Conservation (phyloP, 2,329 filamentous ascomycete genomes). For the Aspergillus tanneri region DNA sequence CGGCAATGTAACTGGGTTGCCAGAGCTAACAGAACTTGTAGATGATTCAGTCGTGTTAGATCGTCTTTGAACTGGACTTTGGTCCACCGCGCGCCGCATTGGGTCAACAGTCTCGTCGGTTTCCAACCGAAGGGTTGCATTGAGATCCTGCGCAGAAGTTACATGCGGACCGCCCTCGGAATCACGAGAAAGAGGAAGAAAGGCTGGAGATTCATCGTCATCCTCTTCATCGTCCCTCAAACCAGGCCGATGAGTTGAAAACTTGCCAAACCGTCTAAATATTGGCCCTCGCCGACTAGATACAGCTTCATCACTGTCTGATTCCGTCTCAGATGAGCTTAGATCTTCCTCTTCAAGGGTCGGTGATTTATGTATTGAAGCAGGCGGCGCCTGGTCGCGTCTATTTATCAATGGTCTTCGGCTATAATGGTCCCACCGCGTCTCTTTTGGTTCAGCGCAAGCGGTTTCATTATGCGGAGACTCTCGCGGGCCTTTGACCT, state of each 20-base stretch:
- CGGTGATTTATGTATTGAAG: constrained; percentile 30
- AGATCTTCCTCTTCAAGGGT: constrained; percentile 36
- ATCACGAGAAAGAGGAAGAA: constrained; percentile 42
- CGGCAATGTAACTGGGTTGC: constrained; percentile 26
- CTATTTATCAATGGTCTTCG: constrained; percentile 25
- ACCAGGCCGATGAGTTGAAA: constrained; percentile 37
- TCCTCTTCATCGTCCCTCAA: constrained; percentile 42
- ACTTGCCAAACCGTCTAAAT: constrained; percentile 42
- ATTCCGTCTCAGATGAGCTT: constrained; percentile 33
- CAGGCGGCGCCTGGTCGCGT: constrained; percentile 25
- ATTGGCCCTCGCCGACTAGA: constrained; percentile 24
- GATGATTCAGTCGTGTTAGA: constrained; percentile 30
- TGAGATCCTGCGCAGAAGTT: constrained; percentile 35
- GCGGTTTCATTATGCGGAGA: constrained; percentile 27
- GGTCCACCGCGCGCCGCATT: constrained; percentile 30
- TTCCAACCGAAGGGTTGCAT: constrained; percentile 43
- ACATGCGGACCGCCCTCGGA: constrained; percentile 19
- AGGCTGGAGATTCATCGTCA: constrained; percentile 48
- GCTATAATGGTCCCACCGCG: constrained; percentile 21
- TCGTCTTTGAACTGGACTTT: constrained; percentile 20
- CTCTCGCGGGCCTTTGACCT: constrained; percentile 25
- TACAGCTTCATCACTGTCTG: constrained; percentile 31
- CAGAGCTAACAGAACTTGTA: constrained; percentile 42
- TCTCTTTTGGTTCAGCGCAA: constrained; percentile 26
- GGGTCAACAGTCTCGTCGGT: constrained; percentile 27